Percentiles rank a stretch among this genome's conserved stretches.
These are phyloP conservation scores for Mollisiaceae sp. DNA, from an alignment of 2,329 filamentous ascomycete genomes.

Conservation along the genomic window DNA sequence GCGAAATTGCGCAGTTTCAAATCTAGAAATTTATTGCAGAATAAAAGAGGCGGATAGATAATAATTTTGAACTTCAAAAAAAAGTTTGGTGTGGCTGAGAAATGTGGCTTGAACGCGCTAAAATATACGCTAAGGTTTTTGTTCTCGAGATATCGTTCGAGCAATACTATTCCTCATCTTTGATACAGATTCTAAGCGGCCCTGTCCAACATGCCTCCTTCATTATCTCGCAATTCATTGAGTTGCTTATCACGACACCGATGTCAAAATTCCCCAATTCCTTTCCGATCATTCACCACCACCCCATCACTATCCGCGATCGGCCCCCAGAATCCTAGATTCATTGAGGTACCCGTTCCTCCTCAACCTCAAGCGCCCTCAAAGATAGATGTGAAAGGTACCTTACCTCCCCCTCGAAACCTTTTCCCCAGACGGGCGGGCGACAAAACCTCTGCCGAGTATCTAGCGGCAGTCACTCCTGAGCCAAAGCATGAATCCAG, in stretches of 20 bases:
- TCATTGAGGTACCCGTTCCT: conserved; percentile 79
- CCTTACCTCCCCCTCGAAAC: conserved; percentile 81
- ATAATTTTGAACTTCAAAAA: conserved; percentile 24
- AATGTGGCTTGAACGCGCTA: conserved; percentile 28
- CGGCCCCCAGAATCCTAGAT: conserved; percentile 85
- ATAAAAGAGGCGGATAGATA: conserved; percentile 33
- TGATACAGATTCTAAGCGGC: conserved; percentile 17
- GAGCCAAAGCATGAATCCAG: conserved; percentile 47
- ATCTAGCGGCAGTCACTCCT: conserved; percentile 65
- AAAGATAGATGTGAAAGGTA: conserved; percentile 66
- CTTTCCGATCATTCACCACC: conserved; percentile 51
- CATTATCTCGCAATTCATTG: conserved; percentile 37
- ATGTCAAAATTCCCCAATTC: conserved; percentile 39
- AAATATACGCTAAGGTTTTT: conserved; percentile 32
- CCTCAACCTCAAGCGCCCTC: conserved; percentile 61
- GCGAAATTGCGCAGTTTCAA: conserved; percentile 27
- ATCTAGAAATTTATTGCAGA: conserved; percentile 25
- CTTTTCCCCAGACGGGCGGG: conserved; percentile 69
- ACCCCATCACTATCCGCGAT: conserved; percentile 53
- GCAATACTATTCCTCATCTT: conserved; percentile 11
- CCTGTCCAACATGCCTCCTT: conserved; percentile 36
- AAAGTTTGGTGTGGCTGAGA: conserved; percentile 24
- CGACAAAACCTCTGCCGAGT: conserved; percentile 65
- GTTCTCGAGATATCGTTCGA: conserved; percentile 11
- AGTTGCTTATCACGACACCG: conserved; percentile 41